Percentiles rank a stretch among this genome's conserved stretches.
Evolutionary conservation across 108 stramenopile species (phyloP).

Genomic region (Skeletonema menzelii): DNA sequence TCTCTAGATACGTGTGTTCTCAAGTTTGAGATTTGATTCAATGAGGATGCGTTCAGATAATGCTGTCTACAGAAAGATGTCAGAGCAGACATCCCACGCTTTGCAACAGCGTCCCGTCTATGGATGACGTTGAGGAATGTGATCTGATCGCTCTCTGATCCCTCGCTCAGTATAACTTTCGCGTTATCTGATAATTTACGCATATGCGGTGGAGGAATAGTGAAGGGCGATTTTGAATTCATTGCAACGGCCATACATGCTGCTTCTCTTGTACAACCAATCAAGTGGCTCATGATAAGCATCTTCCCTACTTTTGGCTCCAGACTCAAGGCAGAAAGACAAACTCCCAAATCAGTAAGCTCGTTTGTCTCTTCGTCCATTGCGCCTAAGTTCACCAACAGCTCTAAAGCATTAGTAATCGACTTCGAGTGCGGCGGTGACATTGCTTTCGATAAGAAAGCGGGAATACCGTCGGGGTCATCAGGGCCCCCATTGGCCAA

Average conservation of each 20-base stretch:
- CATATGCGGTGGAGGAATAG: constrained; percentile 58
- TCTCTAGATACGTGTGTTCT: constrained; percentile 61
- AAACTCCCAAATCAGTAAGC: constrained; percentile 68
- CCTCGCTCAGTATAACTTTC: constrained; percentile 52
- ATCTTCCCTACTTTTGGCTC: constrained; percentile 78
- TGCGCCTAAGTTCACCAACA: constrained; percentile 72
- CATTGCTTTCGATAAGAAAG: constrained; percentile 71
- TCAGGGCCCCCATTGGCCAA: constrained; percentile 68
- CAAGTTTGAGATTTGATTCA: constrained; percentile 71
- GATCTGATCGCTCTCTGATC: constrained; percentile 74
- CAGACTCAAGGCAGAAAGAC: constrained; percentile 61
- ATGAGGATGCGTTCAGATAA: constrained; percentile 52
- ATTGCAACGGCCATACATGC: constrained; percentile 69
- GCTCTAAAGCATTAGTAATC: constrained; percentile 67
- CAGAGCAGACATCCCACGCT: constrained; percentile 30
- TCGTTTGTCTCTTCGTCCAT: constrained; percentile 76
- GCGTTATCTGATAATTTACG: constrained; percentile 54
- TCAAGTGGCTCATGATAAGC: constrained; percentile 68
- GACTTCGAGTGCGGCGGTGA: constrained; percentile 70
- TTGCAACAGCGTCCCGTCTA: constrained; percentile 48
- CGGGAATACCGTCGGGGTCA: constrained; percentile 68
- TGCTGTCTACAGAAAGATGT: constrained; percentile 64
- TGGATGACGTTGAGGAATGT: constrained; percentile 60
- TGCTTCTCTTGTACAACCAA: constrained; percentile 62
- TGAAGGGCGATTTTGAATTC: constrained; percentile 68